Conservation (phyloP, 176 grass and related monocot genomes). For the Oryza officinalis region DNA sequence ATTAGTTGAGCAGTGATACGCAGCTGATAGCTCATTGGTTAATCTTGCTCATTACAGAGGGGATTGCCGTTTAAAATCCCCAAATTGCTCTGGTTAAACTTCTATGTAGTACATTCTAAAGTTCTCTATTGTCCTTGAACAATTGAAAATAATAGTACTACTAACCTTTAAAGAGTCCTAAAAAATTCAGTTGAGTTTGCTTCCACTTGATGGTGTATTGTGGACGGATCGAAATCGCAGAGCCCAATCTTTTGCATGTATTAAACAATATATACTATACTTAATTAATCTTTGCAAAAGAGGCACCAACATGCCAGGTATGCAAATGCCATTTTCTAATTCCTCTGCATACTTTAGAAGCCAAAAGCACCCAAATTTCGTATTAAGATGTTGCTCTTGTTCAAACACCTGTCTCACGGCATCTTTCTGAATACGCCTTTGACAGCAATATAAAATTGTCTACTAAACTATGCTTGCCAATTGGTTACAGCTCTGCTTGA, state of each 20-base stretch:
- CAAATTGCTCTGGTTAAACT: background rate
- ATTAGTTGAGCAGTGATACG: background rate
- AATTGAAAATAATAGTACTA: background rate
- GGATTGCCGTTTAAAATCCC: background rate
- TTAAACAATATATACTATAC: background rate
- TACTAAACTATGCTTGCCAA: slow-evolving; percentile 33
- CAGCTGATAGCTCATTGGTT: background rate
- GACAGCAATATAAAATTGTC: slow-evolving; percentile 1
- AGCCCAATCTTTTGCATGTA: background rate
- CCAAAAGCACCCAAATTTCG: slow-evolving; percentile 36
- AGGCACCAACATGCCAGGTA: slow-evolving; percentile 38
- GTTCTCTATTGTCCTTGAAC: background rate
- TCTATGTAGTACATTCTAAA: background rate
- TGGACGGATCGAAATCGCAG: slow-evolving; percentile 15
- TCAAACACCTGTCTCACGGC: slow-evolving; percentile 48
- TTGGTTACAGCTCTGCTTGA: slow-evolving; percentile 46
- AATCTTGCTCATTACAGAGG: background rate
- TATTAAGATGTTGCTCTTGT: slow-evolving; percentile 32
- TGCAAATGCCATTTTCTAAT: slow-evolving; percentile 30
- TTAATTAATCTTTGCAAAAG: slow-evolving; percentile 10
- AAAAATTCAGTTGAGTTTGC: slow-evolving; percentile 14
- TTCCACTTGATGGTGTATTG: slow-evolving; percentile 10
- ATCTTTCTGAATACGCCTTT: slow-evolving; percentile 51
- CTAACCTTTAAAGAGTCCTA: background rate
- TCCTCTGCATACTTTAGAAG: slow-evolving; percentile 23